Percentiles rank a stretch among this genome's conserved stretches.
Conservation (phyloP, 768 basidiomycete species). For the Glaciozyma antarctica region DNA sequence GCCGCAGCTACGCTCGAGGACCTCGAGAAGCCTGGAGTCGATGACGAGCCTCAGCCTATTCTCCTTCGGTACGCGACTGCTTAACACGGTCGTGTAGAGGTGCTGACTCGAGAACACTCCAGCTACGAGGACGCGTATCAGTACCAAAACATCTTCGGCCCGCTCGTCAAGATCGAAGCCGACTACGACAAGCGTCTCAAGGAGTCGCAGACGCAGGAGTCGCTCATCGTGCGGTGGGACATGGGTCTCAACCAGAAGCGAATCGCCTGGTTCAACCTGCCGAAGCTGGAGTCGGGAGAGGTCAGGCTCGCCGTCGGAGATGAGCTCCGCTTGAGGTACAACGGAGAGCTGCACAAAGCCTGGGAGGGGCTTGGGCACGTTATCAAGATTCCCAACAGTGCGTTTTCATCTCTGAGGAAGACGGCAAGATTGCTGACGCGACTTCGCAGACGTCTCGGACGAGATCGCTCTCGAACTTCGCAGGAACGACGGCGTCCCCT, state of each 20-base stretch:
- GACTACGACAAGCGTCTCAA: slow-evolving; percentile 97
- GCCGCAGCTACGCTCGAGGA: slow-evolving; percentile 89
- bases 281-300: slow-evolving; percentile 96
- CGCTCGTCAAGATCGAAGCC: slow-evolving; percentile 97
- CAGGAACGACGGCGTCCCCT: slow-evolving; percentile 81
- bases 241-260: slow-evolving; percentile 96
- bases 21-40: slow-evolving; percentile 91
- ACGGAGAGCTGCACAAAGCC: slow-evolving; percentile 76
- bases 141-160: slow-evolving; percentile 99
- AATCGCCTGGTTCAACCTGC: slow-evolving; percentile 94
- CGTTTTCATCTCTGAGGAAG: slow-evolving; percentile 36
- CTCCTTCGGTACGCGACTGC: slow-evolving; percentile 48
- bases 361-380: slow-evolving; percentile 99
- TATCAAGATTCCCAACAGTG: slow-evolving; percentile 97
- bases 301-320: slow-evolving; percentile 94
- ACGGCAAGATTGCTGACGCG: background rate
- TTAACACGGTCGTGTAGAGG: background rate
- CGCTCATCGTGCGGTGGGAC: slow-evolving; percentile 94
- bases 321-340: slow-evolving; percentile 79
- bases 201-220: slow-evolving; percentile 96
- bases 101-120: background rate
- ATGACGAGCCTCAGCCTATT: slow-evolving; percentile 93
- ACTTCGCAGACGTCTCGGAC: slow-evolving; percentile 77
- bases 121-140: slow-evolving; percentile 97
- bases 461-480: slow-evolving; percentile 92